These are phyloP conservation scores for Penicillium aurantiogriseum DNA, from an alignment of 2,329 filamentous ascomycete genomes.

Conservation along the genomic window DNA sequence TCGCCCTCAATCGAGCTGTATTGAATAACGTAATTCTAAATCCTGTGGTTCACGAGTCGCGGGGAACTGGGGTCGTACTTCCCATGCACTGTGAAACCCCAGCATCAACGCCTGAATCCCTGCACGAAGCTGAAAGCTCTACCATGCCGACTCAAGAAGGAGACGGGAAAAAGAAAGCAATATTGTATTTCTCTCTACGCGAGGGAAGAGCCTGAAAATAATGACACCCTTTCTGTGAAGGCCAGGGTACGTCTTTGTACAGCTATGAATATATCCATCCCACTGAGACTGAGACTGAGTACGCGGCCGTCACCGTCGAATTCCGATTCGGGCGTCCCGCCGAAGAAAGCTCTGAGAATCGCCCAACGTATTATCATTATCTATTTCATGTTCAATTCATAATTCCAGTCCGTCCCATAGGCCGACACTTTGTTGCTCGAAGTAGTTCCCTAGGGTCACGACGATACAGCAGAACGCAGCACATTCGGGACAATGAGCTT, in stretches of 20 bases:
- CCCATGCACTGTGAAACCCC: constrained; percentile 18
- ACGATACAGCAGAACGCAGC: background rate
- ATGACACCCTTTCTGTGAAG: background rate
- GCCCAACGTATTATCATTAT: constrained; percentile 8
- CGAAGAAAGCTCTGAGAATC: constrained; percentile 2
- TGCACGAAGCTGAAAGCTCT: background rate
- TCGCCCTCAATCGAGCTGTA: constrained; percentile 8
- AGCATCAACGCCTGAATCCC: constrained; percentile 1
- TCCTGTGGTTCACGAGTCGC: constrained; percentile 17
- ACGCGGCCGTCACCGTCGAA: constrained; percentile 7
- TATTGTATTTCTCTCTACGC: background rate
- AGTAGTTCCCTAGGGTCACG: background rate
- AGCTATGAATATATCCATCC: background rate
- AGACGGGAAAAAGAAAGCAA: background rate
- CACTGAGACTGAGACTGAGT: background rate
- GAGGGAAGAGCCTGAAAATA: background rate
- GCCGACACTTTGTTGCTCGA: background rate
- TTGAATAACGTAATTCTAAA: constrained; percentile 12
- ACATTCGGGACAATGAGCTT: background rate
- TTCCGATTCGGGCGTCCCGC: constrained; percentile 14
- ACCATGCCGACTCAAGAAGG: background rate
- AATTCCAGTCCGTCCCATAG: constrained; percentile 9
- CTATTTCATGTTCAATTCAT: constrained; percentile 8
- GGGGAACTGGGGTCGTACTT: constrained; percentile 21
- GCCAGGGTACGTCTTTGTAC: background rate